Evolutionary conservation across 1,284 basidiomycete species (phyloP).

Genomic region (Rhodotorula sp.): DNA sequence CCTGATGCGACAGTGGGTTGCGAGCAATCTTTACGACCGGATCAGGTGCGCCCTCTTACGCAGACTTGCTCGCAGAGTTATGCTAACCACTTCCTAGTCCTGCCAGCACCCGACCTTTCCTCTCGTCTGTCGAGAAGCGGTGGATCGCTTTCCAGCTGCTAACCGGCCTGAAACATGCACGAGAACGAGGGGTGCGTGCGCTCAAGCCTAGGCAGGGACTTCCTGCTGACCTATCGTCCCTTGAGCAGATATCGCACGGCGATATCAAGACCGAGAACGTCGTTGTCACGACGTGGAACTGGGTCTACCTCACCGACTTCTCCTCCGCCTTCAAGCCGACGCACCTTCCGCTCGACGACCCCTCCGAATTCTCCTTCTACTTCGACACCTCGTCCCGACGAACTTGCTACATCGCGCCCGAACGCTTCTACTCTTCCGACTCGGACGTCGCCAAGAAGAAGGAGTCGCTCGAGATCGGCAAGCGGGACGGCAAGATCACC

Average conservation of each 20-base stretch:
- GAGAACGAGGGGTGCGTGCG: slow-evolving; percentile 59
- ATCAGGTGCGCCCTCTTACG: slow-evolving; percentile 68
- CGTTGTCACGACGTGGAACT: slow-evolving; percentile 93
- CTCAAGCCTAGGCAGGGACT: not conserved
- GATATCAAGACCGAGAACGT: slow-evolving; percentile 99
- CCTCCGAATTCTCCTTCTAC: slow-evolving; percentile 95
- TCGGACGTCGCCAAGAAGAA: slow-evolving; percentile 59
- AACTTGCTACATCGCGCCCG: slow-evolving; percentile 94
- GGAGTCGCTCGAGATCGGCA: slow-evolving; percentile 50
- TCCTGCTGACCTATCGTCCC: not conserved
- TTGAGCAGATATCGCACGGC: slow-evolving; percentile 76
- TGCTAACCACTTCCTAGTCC: not conserved
- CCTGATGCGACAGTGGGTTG: slow-evolving; percentile 89
- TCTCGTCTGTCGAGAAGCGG: slow-evolving; percentile 88
- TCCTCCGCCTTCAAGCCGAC: slow-evolving; percentile 92
- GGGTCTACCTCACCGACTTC: slow-evolving; percentile 94
- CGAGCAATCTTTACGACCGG: slow-evolving; percentile 92
- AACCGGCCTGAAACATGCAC: slow-evolving; percentile 76
- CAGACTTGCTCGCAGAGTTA: not conserved
- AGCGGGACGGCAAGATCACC: slow-evolving; percentile 74
- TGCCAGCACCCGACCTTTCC: slow-evolving; percentile 86
- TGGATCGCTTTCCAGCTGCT: slow-evolving; percentile 97
- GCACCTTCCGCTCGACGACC: slow-evolving; percentile 91
- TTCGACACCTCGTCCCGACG: slow-evolving; percentile 92
- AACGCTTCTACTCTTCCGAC: slow-evolving; percentile 83